Percentiles rank a stretch among this genome's conserved stretches.
These are phyloP conservation scores for Serendipita sp. DNA, from an alignment of 768 basidiomycete species.

Conservation along the genomic window DNA sequence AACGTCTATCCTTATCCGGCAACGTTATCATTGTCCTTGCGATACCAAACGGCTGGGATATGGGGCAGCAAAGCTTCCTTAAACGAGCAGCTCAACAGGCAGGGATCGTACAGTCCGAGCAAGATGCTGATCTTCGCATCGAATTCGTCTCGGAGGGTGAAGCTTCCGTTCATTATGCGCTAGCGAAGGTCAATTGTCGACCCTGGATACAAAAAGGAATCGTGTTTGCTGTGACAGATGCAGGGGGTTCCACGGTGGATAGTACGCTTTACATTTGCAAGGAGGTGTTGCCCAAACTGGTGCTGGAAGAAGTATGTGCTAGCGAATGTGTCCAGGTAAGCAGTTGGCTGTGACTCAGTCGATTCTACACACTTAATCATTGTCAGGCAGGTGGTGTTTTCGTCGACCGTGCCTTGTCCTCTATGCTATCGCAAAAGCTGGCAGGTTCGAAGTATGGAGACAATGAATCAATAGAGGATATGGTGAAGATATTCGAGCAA, in stretches of 20 bases:
- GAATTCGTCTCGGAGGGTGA: conserved; percentile 8
- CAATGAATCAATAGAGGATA: conserved; percentile 6
- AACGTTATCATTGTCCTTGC: not conserved
- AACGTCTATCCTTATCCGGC: not conserved
- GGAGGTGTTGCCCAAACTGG: not conserved
- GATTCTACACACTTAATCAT: not conserved
- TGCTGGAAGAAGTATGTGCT: conserved; percentile 5
- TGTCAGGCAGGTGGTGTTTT: not conserved
- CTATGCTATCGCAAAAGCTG: conserved; percentile 4
- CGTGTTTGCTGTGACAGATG: not conserved
- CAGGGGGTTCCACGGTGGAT: conserved; percentile 7
- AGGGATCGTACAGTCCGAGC: not conserved
- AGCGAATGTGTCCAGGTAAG: conserved; percentile 10
- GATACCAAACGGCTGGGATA: conserved; percentile 2
- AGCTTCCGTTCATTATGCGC: conserved; percentile 9
- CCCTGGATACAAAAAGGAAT: not conserved
- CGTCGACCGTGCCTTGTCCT: not conserved
- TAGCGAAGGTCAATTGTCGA: not conserved
- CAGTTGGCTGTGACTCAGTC: not conserved
- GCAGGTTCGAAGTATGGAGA: not conserved
- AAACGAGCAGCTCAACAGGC: not conserved
- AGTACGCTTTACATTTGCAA: conserved; percentile 6
- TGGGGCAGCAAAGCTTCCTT: not conserved
- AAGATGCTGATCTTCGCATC: not conserved
- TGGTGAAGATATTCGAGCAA: not conserved